phyloP scores from a whole-genome alignment of 208 protist genomes.

The Leishmania mexicana region DNA sequence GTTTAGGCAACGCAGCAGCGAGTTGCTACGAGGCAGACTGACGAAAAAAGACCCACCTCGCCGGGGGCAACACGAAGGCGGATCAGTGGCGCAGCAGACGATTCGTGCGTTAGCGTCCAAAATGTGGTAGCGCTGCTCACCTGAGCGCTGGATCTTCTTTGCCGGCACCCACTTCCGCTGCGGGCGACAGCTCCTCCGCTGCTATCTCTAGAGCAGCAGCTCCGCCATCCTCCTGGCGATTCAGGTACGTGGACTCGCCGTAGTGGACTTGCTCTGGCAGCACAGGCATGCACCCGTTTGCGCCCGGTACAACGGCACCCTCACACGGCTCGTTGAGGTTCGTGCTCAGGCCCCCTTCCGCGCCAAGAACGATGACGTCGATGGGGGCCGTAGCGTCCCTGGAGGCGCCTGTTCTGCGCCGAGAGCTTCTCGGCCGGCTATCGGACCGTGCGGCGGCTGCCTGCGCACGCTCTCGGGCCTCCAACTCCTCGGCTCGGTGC shows the following conservation, averaged over 20 bases:
- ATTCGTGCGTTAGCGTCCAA: not conserved
- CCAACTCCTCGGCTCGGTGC: not conserved
- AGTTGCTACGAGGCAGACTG: too few species aligned
- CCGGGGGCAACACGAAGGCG: not conserved
- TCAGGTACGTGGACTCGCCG: conserved; percentile 8
- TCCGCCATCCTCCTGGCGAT: not conserved
- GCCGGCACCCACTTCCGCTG: not conserved
- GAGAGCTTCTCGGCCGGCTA: not conserved
- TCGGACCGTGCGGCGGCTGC: not conserved
- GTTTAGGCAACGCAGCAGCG: not conserved
- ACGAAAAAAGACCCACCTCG: too few species aligned
- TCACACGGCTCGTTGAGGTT: conserved; percentile 11
- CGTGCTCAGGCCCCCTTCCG: not conserved
- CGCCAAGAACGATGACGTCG: conserved; percentile 5
- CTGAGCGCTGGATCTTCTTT: not conserved
- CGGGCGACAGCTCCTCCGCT: not conserved
- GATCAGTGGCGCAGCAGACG: not conserved
- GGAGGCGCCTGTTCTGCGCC: too few species aligned
- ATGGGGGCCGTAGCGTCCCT: not conserved
- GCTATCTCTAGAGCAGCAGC: not conserved
- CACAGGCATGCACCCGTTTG: conserved; percentile 1
- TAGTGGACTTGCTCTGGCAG: conserved; percentile 12
- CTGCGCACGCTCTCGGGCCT: not conserved
- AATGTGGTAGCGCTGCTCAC: not conserved
- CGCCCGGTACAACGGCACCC: conserved; percentile 12